Conservation (phyloP, 2,329 filamentous ascomycete genomes). For the Calcarisporium arbuscula region DNA sequence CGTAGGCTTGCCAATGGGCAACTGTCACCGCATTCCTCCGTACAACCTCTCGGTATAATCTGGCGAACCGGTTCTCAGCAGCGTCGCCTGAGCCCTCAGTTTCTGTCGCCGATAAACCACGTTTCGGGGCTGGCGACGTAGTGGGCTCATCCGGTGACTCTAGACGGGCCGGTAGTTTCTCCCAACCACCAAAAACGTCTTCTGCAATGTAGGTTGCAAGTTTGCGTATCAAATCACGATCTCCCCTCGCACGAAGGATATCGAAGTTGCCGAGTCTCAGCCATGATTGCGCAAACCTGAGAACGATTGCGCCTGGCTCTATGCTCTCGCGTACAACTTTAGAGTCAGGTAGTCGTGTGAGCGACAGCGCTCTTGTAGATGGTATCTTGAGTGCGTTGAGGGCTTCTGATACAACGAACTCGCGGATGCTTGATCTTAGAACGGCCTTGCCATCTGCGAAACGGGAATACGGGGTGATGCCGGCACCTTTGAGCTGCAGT, state of each 20-base stretch:
- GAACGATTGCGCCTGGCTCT: constrained; percentile 89
- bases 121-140: constrained; percentile 34
- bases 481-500: constrained; percentile 89
- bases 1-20: constrained; percentile 93
- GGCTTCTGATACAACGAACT: constrained; percentile 88
- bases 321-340: constrained; percentile 71
- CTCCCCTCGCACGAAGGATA: constrained; percentile 74
- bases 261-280: constrained; percentile 94
- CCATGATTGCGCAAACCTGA: constrained; percentile 88
- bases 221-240: constrained; percentile 65
- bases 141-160: constrained; percentile 43
- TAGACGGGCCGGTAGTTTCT: constrained; percentile 62
- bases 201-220: constrained; percentile 81
- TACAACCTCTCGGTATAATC: constrained; percentile 81
- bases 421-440: constrained; percentile 82
- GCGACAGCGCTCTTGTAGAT: constrained; percentile 75
- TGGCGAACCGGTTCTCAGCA: constrained; percentile 79
- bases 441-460: constrained; percentile 97
- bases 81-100: constrained; percentile 61
- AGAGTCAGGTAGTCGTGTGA: constrained; percentile 68
- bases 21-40: constrained; percentile 82
- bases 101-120: constrained; percentile 48
- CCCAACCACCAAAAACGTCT: constrained; percentile 83
- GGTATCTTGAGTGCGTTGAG: constrained; percentile 82
- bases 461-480: constrained; percentile 86